A percentile compares a stretch with the other conserved stretches of the same genome.
These are phyloP conservation scores for Neobulgaria alba DNA, from an alignment of 2,329 filamentous ascomycete species.

Conservation along the genomic window DNA sequence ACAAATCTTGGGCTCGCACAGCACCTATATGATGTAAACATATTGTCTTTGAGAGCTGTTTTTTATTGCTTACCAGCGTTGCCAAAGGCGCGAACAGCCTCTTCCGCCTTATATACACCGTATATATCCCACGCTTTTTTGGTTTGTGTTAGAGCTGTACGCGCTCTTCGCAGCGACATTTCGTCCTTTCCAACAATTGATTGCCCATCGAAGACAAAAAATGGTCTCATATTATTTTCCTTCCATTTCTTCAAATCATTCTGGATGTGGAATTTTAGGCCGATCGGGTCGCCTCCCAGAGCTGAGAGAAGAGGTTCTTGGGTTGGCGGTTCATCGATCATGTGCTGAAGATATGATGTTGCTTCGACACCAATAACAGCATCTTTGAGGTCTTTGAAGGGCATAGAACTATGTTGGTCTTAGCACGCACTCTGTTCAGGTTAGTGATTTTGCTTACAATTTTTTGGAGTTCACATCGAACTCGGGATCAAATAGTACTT, in stretches of 20 bases:
- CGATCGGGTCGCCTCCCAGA: slow-evolving; percentile 77
- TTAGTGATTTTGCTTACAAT: too few relatives aligned
- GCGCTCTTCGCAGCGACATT: slow-evolving; percentile 53
- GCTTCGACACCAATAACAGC: slow-evolving; percentile 79
- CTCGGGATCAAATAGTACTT: neutral
- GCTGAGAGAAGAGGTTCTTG: slow-evolving; percentile 86
- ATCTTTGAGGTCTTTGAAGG: slow-evolving; percentile 26
- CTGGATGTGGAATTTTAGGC: slow-evolving; percentile 66
- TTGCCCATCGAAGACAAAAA: slow-evolving; percentile 90
- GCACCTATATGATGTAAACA: slow-evolving; percentile 47
- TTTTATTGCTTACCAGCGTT: slow-evolving; percentile 52
- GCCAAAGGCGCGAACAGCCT: slow-evolving; percentile 81
- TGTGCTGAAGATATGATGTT: slow-evolving; percentile 73
- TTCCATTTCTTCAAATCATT: slow-evolving; percentile 67
- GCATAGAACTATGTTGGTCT: slow-evolving; percentile 5
- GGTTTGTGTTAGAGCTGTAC: slow-evolving; percentile 60
- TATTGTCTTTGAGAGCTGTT: neutral
- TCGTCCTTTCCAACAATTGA: slow-evolving; percentile 70
- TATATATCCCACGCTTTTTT: slow-evolving; percentile 82
- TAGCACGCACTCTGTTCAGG: too few relatives aligned
- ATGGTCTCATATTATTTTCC: slow-evolving; percentile 59
- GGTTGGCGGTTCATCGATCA: slow-evolving; percentile 60
- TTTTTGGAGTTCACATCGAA: neutral
- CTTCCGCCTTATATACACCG: slow-evolving; percentile 66
- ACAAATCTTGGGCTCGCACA: slow-evolving; percentile 62